These are phyloP conservation scores for Sanghuangporus weigelae DNA, from an alignment of 1,284 basidiomycete genomes.

Conservation along the genomic window DNA sequence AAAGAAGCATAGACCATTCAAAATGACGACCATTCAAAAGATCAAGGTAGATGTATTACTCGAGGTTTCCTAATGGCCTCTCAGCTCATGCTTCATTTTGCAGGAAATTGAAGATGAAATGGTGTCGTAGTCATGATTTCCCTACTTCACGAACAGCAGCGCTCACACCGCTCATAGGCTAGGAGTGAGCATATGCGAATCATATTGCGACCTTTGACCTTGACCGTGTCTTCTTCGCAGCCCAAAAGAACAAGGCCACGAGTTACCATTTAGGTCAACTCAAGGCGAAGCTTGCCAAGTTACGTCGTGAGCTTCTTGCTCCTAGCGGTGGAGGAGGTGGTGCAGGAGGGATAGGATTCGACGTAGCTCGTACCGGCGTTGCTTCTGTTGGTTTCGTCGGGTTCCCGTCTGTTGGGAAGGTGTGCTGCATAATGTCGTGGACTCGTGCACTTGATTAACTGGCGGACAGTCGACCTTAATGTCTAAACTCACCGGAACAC, in stretches of 20 bases:
- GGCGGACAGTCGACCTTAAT: constrained; percentile 82
- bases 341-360: constrained; percentile 84
- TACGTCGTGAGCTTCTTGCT: constrained; percentile 89
- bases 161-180: constrained; percentile 33
- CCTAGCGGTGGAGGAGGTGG: constrained; percentile 77
- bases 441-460: constrained; percentile 16
- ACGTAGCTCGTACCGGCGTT: constrained; percentile 95
- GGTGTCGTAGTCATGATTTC: constrained; percentile 42
- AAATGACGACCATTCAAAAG: constrained; percentile 83
- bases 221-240: constrained; percentile 33
- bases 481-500: constrained; percentile 97
- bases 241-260: constrained; percentile 97
- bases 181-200: constrained; percentile 39
- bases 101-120: constrained; percentile 97
- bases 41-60: constrained; percentile 58
- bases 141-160: constrained; percentile 5
- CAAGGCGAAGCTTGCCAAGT: constrained; percentile 97
- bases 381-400: constrained; percentile 96
- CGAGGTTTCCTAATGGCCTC: background rate
- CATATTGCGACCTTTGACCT: constrained; percentile 13
- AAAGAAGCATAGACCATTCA: background rate
- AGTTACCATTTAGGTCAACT: constrained; percentile 95
- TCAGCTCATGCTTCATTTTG: background rate
- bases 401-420: constrained; percentile 85
- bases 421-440: constrained; percentile 30